Conservation (phyloP, 768 basidiomycete genomes). For the Lactifluus piperatus region DNA sequence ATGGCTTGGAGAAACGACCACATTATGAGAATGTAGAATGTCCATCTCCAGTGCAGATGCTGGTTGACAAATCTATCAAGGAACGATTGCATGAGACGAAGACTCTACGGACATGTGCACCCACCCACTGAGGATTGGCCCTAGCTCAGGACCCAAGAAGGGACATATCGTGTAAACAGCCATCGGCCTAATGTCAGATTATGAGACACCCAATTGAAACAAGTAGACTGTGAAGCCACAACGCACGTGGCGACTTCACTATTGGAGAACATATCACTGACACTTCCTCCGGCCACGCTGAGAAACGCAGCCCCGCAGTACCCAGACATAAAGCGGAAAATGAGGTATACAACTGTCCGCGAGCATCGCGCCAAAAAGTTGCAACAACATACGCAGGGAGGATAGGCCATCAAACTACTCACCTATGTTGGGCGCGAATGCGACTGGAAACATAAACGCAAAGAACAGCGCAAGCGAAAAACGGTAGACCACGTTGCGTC, state of each 20-base stretch:
- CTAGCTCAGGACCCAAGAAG: constrained; percentile 48
- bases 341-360: constrained; percentile 42
- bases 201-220: background rate
- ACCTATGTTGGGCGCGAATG: constrained; percentile 64
- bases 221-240: background rate
- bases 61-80: constrained; percentile 23
- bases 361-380: constrained; percentile 20
- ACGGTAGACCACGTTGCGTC: constrained; percentile 55
- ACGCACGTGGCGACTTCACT: constrained; percentile 51
- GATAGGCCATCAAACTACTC: constrained; percentile 19
- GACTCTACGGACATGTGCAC: constrained; percentile 18
- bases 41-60: constrained; percentile 66
- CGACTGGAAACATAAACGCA: constrained; percentile 58
- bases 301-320: constrained; percentile 50
- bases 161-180: constrained; percentile 44
- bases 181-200: constrained; percentile 38
- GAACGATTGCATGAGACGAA: background rate
- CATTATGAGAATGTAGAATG: constrained; percentile 58
- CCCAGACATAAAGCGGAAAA: constrained; percentile 52
- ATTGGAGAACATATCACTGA: constrained; percentile 50
- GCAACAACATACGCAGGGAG: background rate
- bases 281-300: constrained; percentile 52
- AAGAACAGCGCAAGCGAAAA: constrained; percentile 54
- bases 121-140: constrained; percentile 53
- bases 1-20: constrained; percentile 54